These are phyloP conservation scores for Acer campestre DNA, from an alignment of 345 rosid species.

Conservation along the genomic window DNA sequence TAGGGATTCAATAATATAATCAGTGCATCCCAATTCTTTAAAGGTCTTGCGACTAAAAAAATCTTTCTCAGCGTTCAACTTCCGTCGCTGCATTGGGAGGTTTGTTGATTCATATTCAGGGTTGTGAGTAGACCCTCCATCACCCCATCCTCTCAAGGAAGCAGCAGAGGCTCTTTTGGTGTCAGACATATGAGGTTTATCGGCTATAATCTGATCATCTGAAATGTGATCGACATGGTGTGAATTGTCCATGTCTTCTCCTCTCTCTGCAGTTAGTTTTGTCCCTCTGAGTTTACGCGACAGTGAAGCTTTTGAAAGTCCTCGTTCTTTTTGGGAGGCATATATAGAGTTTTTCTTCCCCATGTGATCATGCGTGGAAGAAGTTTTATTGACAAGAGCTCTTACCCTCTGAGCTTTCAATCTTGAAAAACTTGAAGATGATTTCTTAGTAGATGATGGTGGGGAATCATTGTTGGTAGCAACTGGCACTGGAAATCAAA, in stretches of 20 bases:
- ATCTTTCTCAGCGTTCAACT: slow-evolving; percentile 37
- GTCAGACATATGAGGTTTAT: slow-evolving; percentile 23
- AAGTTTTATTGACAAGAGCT: slow-evolving; percentile 52
- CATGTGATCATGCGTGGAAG: slow-evolving; percentile 28
- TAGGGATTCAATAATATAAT: slow-evolving; percentile 66
- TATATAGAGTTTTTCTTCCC: slow-evolving; percentile 30
- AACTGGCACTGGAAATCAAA: not conserved
- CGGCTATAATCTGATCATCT: not conserved
- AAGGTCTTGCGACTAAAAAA: slow-evolving; percentile 79
- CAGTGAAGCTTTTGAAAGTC: slow-evolving; percentile 11
- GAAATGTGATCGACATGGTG: not conserved
- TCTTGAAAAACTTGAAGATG: slow-evolving; percentile 46
- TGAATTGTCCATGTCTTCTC: slow-evolving; percentile 7
- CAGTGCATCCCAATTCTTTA: slow-evolving; percentile 71
- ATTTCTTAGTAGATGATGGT: slow-evolving; percentile 17
- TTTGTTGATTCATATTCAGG: slow-evolving; percentile 29
- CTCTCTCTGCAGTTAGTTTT: slow-evolving; percentile 12
- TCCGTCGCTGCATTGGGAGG: slow-evolving; percentile 27
- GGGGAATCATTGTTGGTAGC: slow-evolving; percentile 18
- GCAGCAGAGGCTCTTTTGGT: slow-evolving; percentile 38
- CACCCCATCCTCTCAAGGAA: slow-evolving; percentile 58
- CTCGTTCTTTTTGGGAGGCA: slow-evolving; percentile 16
- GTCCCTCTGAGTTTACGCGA: slow-evolving; percentile 14
- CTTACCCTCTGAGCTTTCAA: slow-evolving; percentile 64
- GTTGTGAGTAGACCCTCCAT: slow-evolving; percentile 31